These are phyloP conservation scores for Colletotrichum tropicale DNA, from an alignment of 2,329 filamentous ascomycete genomes.

Conservation along the genomic window DNA sequence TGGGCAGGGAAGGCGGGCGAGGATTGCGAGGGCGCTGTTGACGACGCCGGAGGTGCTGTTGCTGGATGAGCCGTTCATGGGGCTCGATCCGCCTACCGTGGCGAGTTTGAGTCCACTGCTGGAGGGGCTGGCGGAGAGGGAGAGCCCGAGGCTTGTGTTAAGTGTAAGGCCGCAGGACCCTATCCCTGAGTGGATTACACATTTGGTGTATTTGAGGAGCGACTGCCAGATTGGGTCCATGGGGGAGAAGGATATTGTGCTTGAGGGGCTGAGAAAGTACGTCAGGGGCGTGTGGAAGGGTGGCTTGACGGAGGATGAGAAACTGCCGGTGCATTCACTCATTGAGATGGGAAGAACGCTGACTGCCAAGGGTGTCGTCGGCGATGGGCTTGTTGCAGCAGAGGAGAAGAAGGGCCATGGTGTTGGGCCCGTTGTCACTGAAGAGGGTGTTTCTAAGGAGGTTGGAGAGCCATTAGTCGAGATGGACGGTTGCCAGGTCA, in stretches of 20 bases:
- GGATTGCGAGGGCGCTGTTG: slow-evolving; percentile 86
- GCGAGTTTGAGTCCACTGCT: slow-evolving; percentile 74
- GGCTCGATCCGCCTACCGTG: slow-evolving; percentile 85
- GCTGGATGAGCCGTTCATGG: slow-evolving; percentile 95
- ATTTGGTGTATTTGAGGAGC: slow-evolving; percentile 74
- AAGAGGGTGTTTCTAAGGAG: slow-evolving; percentile 1
- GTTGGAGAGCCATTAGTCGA: slow-evolving; percentile 77
- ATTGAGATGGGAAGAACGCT: slow-evolving; percentile 55
- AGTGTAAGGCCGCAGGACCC: slow-evolving; percentile 84
- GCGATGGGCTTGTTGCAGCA: slow-evolving; percentile 36
- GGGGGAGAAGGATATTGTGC: slow-evolving; percentile 68
- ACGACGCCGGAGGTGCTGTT: slow-evolving; percentile 80
- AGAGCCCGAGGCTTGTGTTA: slow-evolving; percentile 75
- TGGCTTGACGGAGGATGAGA: slow-evolving; percentile 47
- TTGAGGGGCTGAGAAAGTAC: slow-evolving; percentile 56
- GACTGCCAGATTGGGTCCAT: slow-evolving; percentile 69
- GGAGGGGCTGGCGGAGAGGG: slow-evolving; percentile 67
- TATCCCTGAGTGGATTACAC: slow-evolving; percentile 89
- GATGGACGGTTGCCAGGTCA: slow-evolving; percentile 83
- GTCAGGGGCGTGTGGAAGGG: slow-evolving; percentile 51
- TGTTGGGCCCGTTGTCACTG: not conserved
- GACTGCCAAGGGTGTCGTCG: slow-evolving; percentile 42
- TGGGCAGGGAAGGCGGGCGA: slow-evolving; percentile 84
- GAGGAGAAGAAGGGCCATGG: slow-evolving; percentile 22
- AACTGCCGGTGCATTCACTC: slow-evolving; percentile 51